A percentile compares a stretch with the other conserved stretches of the same genome.
Conservation (phyloP, 1,139 yeast species). For the Kodamaea ohmeri region DNA sequence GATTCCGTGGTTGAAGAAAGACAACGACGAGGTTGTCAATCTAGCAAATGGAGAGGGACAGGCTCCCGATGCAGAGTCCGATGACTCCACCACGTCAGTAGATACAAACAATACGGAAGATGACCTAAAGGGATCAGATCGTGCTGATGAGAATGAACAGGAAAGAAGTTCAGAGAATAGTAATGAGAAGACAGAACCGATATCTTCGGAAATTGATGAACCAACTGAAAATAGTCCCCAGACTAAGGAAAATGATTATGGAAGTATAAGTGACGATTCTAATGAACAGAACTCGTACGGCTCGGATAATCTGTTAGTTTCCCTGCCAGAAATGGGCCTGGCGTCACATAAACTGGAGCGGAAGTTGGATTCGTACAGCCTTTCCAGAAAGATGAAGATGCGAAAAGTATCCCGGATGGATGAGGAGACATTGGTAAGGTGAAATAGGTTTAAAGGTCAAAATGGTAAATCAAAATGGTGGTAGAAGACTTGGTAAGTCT, state of each 20-base stretch:
- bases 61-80: too few species aligned
- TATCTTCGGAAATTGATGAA: too few species aligned
- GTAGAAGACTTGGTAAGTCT: too few species aligned
- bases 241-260: too few species aligned
- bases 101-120: not conserved
- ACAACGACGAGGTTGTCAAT: not conserved
- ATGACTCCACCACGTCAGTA: not conserved
- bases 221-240: too few species aligned
- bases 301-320: not conserved
- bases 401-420: slow-evolving; percentile 3
- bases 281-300: too few species aligned
- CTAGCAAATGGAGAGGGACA: not conserved
- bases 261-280: too few species aligned
- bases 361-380: slow-evolving; percentile 5
- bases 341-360: slow-evolving; percentile 3
- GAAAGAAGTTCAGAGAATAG: too few species aligned
- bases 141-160: too few species aligned
- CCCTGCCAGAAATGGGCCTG: slow-evolving; percentile 4
- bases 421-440: slow-evolving; percentile 5
- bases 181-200: too few species aligned
- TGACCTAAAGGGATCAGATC: too few species aligned
- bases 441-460: not conserved
- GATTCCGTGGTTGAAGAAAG: slow-evolving; percentile 43
- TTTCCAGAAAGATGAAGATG: slow-evolving; percentile 7
- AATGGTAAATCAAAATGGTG: too few species aligned